Evolutionary conservation across 164 flowering plant genomes (phyloP).

Genomic region (Piper longum): DNA sequence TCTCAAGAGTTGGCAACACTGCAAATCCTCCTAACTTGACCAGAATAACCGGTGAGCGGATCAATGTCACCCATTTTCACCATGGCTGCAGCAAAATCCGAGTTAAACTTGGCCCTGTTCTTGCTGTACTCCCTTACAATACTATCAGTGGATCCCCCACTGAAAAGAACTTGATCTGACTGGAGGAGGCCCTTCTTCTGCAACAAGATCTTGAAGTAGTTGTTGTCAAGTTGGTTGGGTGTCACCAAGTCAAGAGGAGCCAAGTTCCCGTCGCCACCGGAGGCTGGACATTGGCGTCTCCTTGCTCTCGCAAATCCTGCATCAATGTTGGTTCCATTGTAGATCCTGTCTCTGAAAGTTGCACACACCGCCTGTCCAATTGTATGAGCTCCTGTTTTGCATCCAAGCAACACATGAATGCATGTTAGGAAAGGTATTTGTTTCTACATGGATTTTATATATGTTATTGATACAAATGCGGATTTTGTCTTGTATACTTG

Average conservation of each 20-base stretch:
- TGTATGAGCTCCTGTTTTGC: constrained; percentile 27
- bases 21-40: constrained; percentile 30
- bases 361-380: constrained; percentile 27
- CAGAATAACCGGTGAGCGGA: constrained; percentile 24
- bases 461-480: neutral
- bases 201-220: constrained; percentile 33
- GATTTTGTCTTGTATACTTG: neutral
- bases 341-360: constrained; percentile 18
- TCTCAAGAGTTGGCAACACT: constrained; percentile 8
- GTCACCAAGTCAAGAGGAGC: constrained; percentile 41
- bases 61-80: constrained; percentile 11
- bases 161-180: constrained; percentile 10
- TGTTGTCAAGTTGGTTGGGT: constrained; percentile 31
- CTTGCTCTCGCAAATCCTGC: constrained; percentile 26
- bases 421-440: neutral
- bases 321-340: constrained; percentile 29
- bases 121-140: constrained; percentile 7
- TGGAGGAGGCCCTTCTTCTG: constrained; percentile 8
- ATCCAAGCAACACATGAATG: neutral
- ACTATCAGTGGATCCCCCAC: constrained; percentile 6
- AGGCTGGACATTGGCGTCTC: constrained; percentile 21
- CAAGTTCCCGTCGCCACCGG: constrained; percentile 15
- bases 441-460: too few relatives aligned
- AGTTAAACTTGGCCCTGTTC: constrained; percentile 1
- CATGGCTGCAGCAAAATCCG: constrained; percentile 1